Conservation (phyloP, 768 basidiomycete species). For the Tremella fuciformis region DNA sequence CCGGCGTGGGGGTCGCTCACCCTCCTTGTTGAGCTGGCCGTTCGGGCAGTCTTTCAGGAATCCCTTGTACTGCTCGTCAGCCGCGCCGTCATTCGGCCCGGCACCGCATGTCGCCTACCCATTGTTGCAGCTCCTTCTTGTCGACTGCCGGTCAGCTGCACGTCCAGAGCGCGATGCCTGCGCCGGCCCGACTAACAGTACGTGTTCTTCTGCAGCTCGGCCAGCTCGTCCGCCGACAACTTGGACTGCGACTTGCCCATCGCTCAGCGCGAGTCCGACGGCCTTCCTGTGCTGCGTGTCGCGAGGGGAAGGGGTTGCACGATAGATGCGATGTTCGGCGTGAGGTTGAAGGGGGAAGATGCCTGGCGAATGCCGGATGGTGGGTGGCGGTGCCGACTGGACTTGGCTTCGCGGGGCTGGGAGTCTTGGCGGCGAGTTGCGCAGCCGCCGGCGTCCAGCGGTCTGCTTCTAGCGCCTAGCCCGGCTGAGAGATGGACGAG, state of each 20-base stretch:
- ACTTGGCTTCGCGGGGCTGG: no score
- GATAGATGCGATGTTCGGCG: no score
- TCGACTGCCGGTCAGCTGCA: conserved; percentile 8
- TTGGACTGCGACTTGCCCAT: conserved; percentile 99
- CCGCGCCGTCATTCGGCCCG: conserved; percentile 18
- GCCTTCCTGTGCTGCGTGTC: no score
- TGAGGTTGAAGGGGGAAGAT: no score
- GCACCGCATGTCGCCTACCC: conserved; percentile 26
- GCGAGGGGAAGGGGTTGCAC: no score
- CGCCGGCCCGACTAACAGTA: conserved; percentile 65
- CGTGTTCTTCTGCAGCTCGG: conserved; percentile 94
- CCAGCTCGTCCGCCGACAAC: conserved; percentile 86
- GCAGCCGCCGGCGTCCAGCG: no score
- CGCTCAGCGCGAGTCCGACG: not conserved
- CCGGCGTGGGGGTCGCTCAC: conserved; percentile 19
- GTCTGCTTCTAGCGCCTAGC: no score
- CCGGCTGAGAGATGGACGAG: no score
- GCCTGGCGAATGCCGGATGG: no score
- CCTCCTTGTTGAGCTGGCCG: conserved; percentile 86
- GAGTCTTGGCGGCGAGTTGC: no score
- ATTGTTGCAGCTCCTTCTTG: conserved; percentile 49
- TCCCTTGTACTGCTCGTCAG: conserved; percentile 78
- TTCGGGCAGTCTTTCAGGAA: conserved; percentile 98
- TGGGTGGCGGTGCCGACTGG: no score
- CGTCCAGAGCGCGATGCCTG: no score